Evolutionary conservation across 1,284 basidiomycete genomes (phyloP), one percentile per base, ranked within the genome.

Genomic region (Meira nashicola): DNA sequence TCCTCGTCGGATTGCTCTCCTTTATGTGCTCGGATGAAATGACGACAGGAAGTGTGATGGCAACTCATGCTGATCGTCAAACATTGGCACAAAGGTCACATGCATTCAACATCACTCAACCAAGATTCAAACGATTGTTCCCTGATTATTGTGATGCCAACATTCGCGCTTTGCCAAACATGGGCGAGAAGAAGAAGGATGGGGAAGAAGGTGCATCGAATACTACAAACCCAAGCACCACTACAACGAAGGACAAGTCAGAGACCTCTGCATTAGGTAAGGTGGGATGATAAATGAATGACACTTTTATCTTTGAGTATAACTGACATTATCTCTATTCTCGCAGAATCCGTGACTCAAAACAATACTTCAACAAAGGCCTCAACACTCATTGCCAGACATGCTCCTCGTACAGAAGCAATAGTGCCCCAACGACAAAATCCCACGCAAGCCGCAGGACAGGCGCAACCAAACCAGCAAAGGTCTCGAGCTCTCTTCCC

Each of bases 11-110:
- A 37, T 83, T 96, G 21, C 82, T 95, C 46, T 92, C 90, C 6
- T 96, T 96, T 81, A 95, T 95, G 93, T 84, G 93, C 56, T 88
- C 89, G 1, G 91, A 96, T 71, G 92, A 96, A 82, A 92, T 95
- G 85, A 96, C 92, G 0, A 93, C 92, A 0, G 92, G 92, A 11
- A 90, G 89, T 0, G 86, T 94, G 47, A 89, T 85, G 15, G 87
- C 89, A 0, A 85, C 86, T n/a, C 86, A 88, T 51, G 82, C 83
- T 4, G 88, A 94, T 74, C 92, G 92, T 79, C 85, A 84, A 55
- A 80, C 82, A 0, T 86, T 90, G 60, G 92, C 92, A 0, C 80
- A 82, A 2, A 84, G 86, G 59, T 92, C 89, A 76, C 92, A 96
- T 77, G 80, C 82, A 0, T 94, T 89, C 86, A 96, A 96, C 78